Conservation (phyloP, 2,329 filamentous ascomycete species). For the Talaromyces sp. region DNA sequence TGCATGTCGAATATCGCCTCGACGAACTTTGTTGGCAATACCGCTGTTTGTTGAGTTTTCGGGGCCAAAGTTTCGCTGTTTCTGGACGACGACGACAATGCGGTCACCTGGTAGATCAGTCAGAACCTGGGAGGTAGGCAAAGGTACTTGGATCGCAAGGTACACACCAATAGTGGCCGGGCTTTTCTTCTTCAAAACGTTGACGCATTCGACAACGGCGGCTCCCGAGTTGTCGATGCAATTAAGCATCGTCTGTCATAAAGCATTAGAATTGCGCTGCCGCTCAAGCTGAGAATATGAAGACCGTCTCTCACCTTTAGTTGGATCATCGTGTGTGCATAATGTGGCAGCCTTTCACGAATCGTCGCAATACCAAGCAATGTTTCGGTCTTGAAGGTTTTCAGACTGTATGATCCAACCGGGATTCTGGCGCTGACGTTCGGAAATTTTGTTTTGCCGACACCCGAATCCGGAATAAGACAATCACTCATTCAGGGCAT, state of each 20-base stretch:
- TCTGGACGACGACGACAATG: constrained; percentile 96
- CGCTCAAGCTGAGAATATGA: neutral
- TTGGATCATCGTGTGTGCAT: constrained; percentile 74
- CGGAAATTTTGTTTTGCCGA: constrained; percentile 5
- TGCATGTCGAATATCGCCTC: constrained; percentile 93
- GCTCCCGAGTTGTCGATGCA: constrained; percentile 99
- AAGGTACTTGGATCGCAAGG: neutral
- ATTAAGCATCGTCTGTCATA: constrained; percentile 82
- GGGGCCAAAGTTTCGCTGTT: constrained; percentile 74
- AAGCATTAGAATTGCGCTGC: constrained; percentile 1
- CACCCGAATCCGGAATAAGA: neutral
- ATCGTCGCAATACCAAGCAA: neutral
- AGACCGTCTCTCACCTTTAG: constrained; percentile 58
- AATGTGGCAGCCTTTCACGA: constrained; percentile 21
- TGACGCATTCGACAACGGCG: constrained; percentile 92
- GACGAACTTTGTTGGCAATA: constrained; percentile 86
- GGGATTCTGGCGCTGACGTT: neutral
- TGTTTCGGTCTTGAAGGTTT: neutral
- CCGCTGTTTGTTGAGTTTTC: constrained; percentile 70
- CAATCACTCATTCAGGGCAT: neutral
- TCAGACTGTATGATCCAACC: neutral
- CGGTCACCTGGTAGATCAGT: constrained; percentile 66
- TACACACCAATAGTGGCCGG: constrained; percentile 75
- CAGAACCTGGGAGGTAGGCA: neutral
- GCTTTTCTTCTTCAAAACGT: constrained; percentile 86